Base-by-base conservation (phyloP, 441 rosid species). In the Brassica hybrid region DNA sequence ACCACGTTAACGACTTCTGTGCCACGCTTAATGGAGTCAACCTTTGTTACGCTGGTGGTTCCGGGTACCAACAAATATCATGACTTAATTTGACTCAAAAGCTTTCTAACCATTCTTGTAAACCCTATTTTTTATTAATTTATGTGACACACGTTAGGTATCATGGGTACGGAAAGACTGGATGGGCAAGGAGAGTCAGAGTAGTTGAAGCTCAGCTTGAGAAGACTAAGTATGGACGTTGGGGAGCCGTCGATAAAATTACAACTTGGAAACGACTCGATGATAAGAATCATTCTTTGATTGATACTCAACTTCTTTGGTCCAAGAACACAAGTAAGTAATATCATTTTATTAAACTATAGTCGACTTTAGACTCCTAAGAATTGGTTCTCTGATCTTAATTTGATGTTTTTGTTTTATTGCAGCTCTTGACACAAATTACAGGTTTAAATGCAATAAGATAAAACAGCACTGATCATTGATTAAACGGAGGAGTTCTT, bases 241-340 rank as follows among this genome's bases (percentile, higher is more conserved):
- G 97, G 98, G 97, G 89, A 19, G 77, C 67, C 23, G 94, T 89
- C 30, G 88, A 90, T 85, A 82, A 90, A 0, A 89, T 93, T 83
- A 89, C 75, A 75, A 88, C 97, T 4, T 91, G 98, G 98, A 93
- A 93, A 79, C 90, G 95, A 25, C 92, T 94, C 57, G 98, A 91
- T 85, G 94, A 91, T 85, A 25, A 59, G 71, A 64, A 73, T 65
- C 90, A 87, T 60, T 83, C 97, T 72, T 86, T 72, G 56, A 80
- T 88, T 65, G 96, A 91, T 78, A 83, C 85, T 64, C 84, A 82
- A 73, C 91, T 86, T 80, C 93, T 94, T 62, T 94, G 95, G 97
- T 85, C 92, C 84, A 91, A 83, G 83, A 81, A 74, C 14, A 71
- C 81, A 45, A 52, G 77, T 78, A 72, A 62, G 74, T 10, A 12